These are phyloP conservation scores for Aphanomyces cochlioides DNA, from an alignment of 352 stramenopile genomes.

Conservation along the genomic window DNA sequence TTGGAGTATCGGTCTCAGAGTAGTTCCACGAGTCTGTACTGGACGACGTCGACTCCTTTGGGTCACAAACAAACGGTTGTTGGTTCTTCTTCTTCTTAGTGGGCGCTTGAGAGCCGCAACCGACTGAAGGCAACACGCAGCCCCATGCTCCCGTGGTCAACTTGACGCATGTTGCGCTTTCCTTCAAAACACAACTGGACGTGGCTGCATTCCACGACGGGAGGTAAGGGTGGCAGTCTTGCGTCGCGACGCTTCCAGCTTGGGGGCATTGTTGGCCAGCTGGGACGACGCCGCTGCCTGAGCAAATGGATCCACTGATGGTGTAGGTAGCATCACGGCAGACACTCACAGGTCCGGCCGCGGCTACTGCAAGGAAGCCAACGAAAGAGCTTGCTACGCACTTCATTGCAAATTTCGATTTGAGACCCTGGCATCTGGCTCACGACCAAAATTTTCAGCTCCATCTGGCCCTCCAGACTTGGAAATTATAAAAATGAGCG, in stretches of 20 bases:
- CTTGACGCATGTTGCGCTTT: conserved; percentile 46
- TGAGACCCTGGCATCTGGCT: too few relatives aligned
- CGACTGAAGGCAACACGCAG: conserved; percentile 42
- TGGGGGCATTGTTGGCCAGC: conserved; percentile 44
- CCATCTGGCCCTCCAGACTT: too few relatives aligned
- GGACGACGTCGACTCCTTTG: not conserved
- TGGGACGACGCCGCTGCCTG: conserved; percentile 39
- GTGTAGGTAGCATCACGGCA: conserved; percentile 56
- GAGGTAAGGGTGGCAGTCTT: conserved; percentile 43
- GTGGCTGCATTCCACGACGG: conserved; percentile 37
- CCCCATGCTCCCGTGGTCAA: conserved; percentile 42
- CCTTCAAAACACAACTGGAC: conserved; percentile 36
- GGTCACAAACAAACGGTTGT: not conserved
- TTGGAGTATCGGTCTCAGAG: conserved; percentile 16
- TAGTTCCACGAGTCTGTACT: too few relatives aligned
- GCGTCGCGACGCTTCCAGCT: conserved; percentile 41
- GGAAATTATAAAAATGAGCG: too few relatives aligned
- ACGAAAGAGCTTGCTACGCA: not conserved
- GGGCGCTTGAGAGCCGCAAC: conserved; percentile 29
- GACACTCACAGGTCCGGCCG: conserved; percentile 40
- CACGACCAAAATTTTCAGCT: too few relatives aligned
- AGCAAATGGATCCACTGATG: conserved; percentile 50
- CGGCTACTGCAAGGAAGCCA: not conserved
- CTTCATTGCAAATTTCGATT: too few relatives aligned
- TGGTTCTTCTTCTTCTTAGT: conserved; percentile 3